Evolutionary conservation across 2,329 filamentous ascomycete species (phyloP), one percentile per base, ranked within the genome.

Genomic region (Phaeoacremonium minimum): DNA sequence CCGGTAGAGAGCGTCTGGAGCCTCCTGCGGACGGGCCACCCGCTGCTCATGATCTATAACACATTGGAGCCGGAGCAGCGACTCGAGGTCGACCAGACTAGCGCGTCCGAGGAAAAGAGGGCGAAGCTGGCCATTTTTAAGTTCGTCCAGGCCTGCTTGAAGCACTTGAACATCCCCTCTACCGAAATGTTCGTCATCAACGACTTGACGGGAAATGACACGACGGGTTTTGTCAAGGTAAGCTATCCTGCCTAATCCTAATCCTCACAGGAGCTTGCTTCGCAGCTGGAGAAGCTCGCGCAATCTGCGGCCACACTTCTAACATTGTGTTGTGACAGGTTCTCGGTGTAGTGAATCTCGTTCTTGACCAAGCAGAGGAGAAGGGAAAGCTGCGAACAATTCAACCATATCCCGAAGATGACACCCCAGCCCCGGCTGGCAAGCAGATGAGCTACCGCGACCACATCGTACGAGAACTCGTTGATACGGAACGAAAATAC

Each of bases 401-500:
- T 11, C 74, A 79, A 36, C 73, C 77, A 13, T 77, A 77, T 26
- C 69, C 72, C 12, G 73, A 79, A 42, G 71, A 75, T 22, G 71
- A 71, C 35, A 58, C 66, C 11, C 57, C 61, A n/a, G 61, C 64
- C 18, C 63, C 67, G 16, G 69, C 83, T 32, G 77, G 81, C 38
- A 80, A 79, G 2, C 77, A 87, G 56, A 83, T 83, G 70, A 82
- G 73, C 46, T 81, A 83, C 47, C 71, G 89, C 47, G 87, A 96
- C 52, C 86, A 96, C 58, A 88, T 97, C 43, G 78, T 98, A 30
- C 82, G 85, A 53, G 93, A 98, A 62, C 67, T 98, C 32, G 85
- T 98, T 38, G 87, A 91, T 50, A 97, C 91, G 2, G 93, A 98
- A 63, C 83, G 93, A 44, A 96, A 96, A 63, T 98, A 98, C 51